phyloP scores from a whole-genome alignment of 352 stramenopile species.

The Pythium biforme region DNA sequence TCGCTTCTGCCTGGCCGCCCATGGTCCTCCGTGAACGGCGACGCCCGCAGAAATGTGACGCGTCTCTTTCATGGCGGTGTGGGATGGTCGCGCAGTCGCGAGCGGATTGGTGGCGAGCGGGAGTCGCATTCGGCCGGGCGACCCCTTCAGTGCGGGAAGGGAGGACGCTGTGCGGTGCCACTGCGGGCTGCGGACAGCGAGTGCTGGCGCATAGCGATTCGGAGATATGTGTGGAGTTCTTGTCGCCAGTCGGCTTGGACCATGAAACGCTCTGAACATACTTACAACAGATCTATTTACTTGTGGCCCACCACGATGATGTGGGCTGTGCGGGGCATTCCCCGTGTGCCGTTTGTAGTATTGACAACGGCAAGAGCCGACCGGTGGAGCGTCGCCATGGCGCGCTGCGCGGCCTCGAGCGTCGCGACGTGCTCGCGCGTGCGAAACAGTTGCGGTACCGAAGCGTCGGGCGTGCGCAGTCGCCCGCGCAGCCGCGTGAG shows the following conservation, averaged over 20 bases:
- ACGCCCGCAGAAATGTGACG: slow-evolving; percentile 45
- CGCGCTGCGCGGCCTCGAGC: slow-evolving; percentile 41
- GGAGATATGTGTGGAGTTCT: slow-evolving; percentile 78
- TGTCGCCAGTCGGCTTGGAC: slow-evolving; percentile 58
- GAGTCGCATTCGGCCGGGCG: neutral
- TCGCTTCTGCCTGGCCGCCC: too few relatives aligned
- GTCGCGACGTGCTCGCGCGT: slow-evolving; percentile 34
- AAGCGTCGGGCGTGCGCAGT: slow-evolving; percentile 22
- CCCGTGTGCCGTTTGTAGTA: too few relatives aligned
- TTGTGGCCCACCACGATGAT: slow-evolving; percentile 9
- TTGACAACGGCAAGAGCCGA: neutral
- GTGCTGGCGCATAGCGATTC: slow-evolving; percentile 40
- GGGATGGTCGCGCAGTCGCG: too few relatives aligned
- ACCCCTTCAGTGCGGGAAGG: slow-evolving; percentile 22
- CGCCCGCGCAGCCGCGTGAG: slow-evolving; percentile 20
- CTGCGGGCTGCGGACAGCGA: too few relatives aligned
- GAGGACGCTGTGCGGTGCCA: neutral
- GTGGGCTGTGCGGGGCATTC: slow-evolving; percentile 1
- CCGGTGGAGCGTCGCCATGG: slow-evolving; percentile 10
- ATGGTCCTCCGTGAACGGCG: too few relatives aligned
- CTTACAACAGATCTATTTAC: neutral
- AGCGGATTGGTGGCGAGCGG: slow-evolving; percentile 2
- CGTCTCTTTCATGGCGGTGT: neutral
- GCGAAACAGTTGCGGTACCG: slow-evolving; percentile 34
- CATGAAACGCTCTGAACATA: slow-evolving; percentile 73